Percentiles rank a stretch among this genome's conserved stretches.
phyloP scores from a whole-genome alignment of 768 basidiomycete species.

The Sporobolomyces pararoseus region DNA sequence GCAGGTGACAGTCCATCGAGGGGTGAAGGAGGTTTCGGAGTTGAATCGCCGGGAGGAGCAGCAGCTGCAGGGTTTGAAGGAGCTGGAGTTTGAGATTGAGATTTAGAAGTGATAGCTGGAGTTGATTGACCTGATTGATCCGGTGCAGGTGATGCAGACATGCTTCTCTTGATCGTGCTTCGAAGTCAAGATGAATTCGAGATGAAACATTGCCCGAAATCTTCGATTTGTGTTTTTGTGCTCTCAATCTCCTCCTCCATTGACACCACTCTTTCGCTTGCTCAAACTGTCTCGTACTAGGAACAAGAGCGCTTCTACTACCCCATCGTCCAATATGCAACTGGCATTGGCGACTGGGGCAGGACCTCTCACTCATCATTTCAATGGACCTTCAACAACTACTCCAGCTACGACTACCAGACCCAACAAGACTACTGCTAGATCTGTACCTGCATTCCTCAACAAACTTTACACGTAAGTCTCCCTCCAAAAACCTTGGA shows the following conservation, averaged over 20 bases:
- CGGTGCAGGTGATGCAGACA: not conserved
- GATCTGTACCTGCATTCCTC: slow-evolving; percentile 72
- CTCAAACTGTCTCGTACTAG: slow-evolving; percentile 8
- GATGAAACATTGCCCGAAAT: not conserved
- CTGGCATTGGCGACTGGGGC: slow-evolving; percentile 17
- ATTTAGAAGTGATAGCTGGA: not conserved
- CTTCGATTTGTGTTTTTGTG: too few species aligned
- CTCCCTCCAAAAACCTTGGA: not conserved
- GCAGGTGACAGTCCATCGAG: slow-evolving; percentile 27
- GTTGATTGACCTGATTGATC: not conserved
- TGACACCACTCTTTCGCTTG: not conserved
- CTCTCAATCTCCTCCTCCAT: not conserved
- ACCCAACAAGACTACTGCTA: slow-evolving; percentile 54
- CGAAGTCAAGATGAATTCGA: not conserved
- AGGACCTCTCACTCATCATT: slow-evolving; percentile 10
- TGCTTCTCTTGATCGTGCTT: not conserved
- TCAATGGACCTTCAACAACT: not conserved
- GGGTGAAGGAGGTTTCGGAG: not conserved
- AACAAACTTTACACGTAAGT: slow-evolving; percentile 88
- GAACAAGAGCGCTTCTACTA: not conserved
- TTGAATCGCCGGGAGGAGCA: too few species aligned
- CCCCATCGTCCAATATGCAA: not conserved
- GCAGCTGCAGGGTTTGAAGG: not conserved
- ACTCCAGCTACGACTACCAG: slow-evolving; percentile 34
- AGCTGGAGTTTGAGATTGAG: not conserved